Evolutionary conservation across 345 rosid species (phyloP), one percentile per base, ranked within the genome.

Genomic region (Dovyalis caffra): DNA sequence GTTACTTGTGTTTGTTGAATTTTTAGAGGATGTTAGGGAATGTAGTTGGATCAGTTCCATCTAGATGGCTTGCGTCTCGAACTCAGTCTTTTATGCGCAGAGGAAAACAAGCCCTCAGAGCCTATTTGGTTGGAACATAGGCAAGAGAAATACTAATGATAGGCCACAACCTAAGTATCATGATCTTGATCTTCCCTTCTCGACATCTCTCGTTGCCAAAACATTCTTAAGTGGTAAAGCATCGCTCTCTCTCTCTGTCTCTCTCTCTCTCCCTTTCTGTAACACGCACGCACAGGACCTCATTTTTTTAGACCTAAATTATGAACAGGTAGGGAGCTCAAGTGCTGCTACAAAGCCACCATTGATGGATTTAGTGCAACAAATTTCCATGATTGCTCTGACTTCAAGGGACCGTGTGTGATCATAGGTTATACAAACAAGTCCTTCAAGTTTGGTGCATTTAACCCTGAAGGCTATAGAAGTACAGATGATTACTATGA

Each of bases 361-460:
- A 72, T 81, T 38, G 97, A 92, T 74, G 97, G 98, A 71, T 90
- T 89, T 74, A 82, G 97, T 67, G 98, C 97, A n/a, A 77, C 87
- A 2, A 86, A 84, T 29, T 94, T 94, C 78, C 98, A 94, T 26
- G 82, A 82, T 33, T 88, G 88, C 72, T 79, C 92, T 73, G 95
- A 92, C 81, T 92, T 92, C 90, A 90, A 91, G 85, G 97, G 98
- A 43, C 97, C 97, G 11, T 94, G 97, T 76, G 97, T 94, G 68
- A 86, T 94, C 29, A 87, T 92, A 57, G 97, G 93, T 62, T 88
- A 87, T 76, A 90, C 96, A 57, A 75, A 85, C 75, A 83, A 79
- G 75, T 76, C 86, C 74, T 88, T 89, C 88, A 90, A 91, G 83
- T 91, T 90, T 72, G 98, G 97, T 31, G 95, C 89, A 28, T 93